Base-by-base conservation (phyloP, 2,329 filamentous ascomycete genomes). In the Emergomyces pasteurianus region DNA sequence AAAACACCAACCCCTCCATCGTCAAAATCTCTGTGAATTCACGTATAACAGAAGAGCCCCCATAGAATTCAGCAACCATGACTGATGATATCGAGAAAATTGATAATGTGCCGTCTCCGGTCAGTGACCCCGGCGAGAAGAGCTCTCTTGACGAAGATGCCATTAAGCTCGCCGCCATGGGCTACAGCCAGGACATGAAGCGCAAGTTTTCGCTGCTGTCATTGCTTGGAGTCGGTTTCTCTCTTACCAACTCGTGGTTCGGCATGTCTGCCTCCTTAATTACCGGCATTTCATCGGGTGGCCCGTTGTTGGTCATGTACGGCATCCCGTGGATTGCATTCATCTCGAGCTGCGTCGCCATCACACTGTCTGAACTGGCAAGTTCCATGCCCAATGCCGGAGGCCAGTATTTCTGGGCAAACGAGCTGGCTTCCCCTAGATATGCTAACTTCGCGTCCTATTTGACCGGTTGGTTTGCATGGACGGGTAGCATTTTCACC, bases 401-500 rank as follows among this genome's bases (percentile, higher is more conserved):
- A 28, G 79, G 79, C 0, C 77, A 80, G 66, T 81, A 81, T 65
- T 80, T 79, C 63, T 81, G 78, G 78, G 76, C 78, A 1, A 77
- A 75, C 58, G 74, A 79, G 61, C 66, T 81, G 63, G 77, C 78
- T 1, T 77, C 78, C 2, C 75, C 70, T 63, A 74, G 70, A 61
- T 80, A 73, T 61, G 73, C 76, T 1, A 76, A 76, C 34, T 73
- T 79, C 59, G 72, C 74, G 6, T 77, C 75, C 14, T 81, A 80
- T 60, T 59, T 78, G 56, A 80, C 77, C 1, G 79, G 78, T 12
- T 81, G 77, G 74, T 75, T 82, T 61, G 79, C 79, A 1, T 83
- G 79, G 75, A 78, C 79, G n/a, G 80, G 80, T 18, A 74, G 76
- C 26, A 77, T 83, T 59, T 83, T 82, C 63, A 81, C 80, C 8